Evolutionary conservation across 2,329 filamentous ascomycete species (phyloP).

Genomic region (Coniochaeta sp.): DNA sequence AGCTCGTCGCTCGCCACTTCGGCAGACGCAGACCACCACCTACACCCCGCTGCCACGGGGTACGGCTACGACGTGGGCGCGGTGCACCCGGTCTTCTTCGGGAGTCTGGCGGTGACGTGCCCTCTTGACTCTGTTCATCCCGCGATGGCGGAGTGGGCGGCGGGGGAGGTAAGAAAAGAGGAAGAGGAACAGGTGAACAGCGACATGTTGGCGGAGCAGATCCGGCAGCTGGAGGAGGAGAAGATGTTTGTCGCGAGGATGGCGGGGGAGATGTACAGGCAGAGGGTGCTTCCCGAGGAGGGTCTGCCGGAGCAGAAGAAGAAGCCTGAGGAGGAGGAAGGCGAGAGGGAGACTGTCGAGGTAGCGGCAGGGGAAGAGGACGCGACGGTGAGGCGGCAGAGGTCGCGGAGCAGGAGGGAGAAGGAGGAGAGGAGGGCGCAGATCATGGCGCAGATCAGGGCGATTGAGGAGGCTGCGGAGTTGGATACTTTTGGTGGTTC

Average conservation of each 20-base stretch:
- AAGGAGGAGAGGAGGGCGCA: slow-evolving; percentile 11
- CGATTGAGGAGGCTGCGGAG: slow-evolving; percentile 15
- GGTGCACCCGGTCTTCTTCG: slow-evolving; percentile 9
- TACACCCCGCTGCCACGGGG: slow-evolving; percentile 14
- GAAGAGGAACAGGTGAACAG: not conserved
- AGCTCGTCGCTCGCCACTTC: slow-evolving; percentile 11
- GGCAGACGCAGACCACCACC: not conserved
- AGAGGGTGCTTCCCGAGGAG: not conserved
- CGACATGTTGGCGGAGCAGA: not conserved
- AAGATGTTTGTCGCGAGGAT: not conserved
- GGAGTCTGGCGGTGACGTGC: not conserved
- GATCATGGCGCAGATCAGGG: slow-evolving; percentile 17
- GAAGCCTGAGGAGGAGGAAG: not conserved
- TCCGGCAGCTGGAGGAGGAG: not conserved
- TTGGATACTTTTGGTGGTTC: slow-evolving; percentile 12
- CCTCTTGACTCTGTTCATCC: not conserved
- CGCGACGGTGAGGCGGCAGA: not conserved
- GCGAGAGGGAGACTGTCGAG: not conserved
- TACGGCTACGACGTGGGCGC: slow-evolving; percentile 13
- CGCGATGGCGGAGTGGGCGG: not conserved
- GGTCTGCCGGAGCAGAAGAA: slow-evolving; percentile 2
- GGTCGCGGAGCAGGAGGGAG: not conserved
- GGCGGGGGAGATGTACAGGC: not conserved
- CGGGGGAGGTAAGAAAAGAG: not conserved
- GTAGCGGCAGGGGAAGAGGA: not conserved